These are phyloP conservation scores for Inga oerstediana DNA, from an alignment of 306 rosid species.

Conservation along the genomic window DNA sequence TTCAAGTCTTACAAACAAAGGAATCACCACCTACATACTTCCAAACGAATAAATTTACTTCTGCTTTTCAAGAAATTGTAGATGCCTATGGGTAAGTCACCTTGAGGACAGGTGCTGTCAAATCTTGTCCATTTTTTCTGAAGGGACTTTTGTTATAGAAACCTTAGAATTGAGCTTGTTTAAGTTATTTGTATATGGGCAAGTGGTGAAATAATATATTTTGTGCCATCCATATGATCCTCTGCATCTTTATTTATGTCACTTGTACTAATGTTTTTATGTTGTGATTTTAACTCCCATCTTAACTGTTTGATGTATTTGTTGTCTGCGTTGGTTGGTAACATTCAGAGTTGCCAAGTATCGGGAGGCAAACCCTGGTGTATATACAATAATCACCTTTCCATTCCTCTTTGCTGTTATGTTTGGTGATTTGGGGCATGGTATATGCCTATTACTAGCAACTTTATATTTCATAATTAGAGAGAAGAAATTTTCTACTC, in stretches of 20 bases:
- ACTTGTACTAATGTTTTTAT: slow-evolving; percentile 4
- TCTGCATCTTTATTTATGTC: not conserved
- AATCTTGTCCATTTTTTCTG: not conserved
- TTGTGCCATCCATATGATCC: not conserved
- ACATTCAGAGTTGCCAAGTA: slow-evolving; percentile 71
- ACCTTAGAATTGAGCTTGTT: no score
- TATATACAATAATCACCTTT: slow-evolving; percentile 70
- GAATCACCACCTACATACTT: slow-evolving; percentile 75
- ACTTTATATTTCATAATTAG: slow-evolving; percentile 64
- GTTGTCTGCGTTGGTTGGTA: not conserved
- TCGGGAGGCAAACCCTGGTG: slow-evolving; percentile 81
- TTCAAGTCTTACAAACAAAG: slow-evolving; percentile 71
- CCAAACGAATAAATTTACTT: slow-evolving; percentile 69
- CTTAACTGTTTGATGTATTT: slow-evolving; percentile 17
- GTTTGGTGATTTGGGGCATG: slow-evolving; percentile 95
- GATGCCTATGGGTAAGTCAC: slow-evolving; percentile 84
- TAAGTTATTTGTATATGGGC: no score
- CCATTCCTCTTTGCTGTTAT: slow-evolving; percentile 90
- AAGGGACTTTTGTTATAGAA: not conserved
- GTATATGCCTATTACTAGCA: slow-evolving; percentile 78
- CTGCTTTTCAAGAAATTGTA: slow-evolving; percentile 77
- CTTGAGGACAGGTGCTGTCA: slow-evolving; percentile 9
- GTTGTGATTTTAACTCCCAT: slow-evolving; percentile 6
- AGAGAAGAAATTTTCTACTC: slow-evolving; percentile 61
- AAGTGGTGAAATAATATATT: not conserved